Evolutionary conservation across 768 basidiomycete genomes (phyloP), one percentile per base, ranked within the genome.

Genomic region (Lentinula detonsa): DNA sequence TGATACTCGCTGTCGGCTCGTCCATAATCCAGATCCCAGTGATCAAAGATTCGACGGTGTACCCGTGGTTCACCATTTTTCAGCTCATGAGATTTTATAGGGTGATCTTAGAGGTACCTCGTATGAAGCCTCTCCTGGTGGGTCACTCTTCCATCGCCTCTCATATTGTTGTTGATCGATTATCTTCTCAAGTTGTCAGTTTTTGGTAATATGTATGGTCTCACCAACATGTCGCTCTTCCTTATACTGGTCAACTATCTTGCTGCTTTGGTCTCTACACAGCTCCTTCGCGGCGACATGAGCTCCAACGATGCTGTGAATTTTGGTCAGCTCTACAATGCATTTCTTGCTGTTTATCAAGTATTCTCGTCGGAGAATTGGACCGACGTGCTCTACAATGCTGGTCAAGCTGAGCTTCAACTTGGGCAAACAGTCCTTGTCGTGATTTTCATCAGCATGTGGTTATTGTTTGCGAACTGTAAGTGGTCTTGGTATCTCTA

Each of bases 401-500:
- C 87, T 5, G 81, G 86, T 0, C 70, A 69, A 8, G 84, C 89
- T 1, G 92, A 94, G 68, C 65, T 78, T 1, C 71, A 71, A 0
- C 82, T 87, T 5, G 81, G 87, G 1, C 95, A 98, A 70, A 81
- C 85, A 2, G 78, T 84, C 7, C 71, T 96, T 28, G 79, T 87
- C 0, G 81, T 88, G 10, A 68, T 92, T 10, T 94, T 96, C 72
- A 65, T 97, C 7, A 72, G 82, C 4, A 84, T 78, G 1, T 98
- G 96, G 96, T 80, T 96, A 76, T 76, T 96, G 59, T 95, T 98
- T 64, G 86, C 92, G 1, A 95, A 94, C 70, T 95, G 93, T 95
- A 64, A 66, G 93, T 78, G 37, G 34, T 45, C 39, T 13, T 13
- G 37, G 46, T 51, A 60, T 31, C 62, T 31, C 52, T 64, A 60